Evolutionary conservation across 2,329 filamentous ascomycete species (phyloP).

Genomic region (Eutypa lata): DNA sequence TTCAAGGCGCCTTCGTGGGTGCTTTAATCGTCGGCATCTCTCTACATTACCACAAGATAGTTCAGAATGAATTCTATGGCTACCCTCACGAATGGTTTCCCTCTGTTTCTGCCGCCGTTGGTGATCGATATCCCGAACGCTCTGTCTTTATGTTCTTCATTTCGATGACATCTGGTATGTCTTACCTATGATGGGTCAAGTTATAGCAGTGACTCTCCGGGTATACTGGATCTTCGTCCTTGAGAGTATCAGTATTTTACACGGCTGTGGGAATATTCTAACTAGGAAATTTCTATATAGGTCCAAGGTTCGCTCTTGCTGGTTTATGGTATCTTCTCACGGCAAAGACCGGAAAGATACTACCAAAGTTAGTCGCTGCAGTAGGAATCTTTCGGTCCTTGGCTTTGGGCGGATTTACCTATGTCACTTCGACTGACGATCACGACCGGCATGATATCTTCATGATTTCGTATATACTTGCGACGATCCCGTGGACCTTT

Average conservation of each 20-base stretch:
- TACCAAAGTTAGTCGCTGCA: conserved; percentile 78
- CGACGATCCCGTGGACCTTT: conserved; percentile 90
- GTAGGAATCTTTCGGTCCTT: conserved; percentile 85
- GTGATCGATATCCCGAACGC: conserved; percentile 93
- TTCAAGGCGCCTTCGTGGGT: conserved; percentile 75
- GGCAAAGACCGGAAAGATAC: conserved; percentile 65
- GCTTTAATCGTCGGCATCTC: conserved; percentile 76
- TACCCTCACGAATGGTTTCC: conserved; percentile 97
- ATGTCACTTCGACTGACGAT: conserved; percentile 96
- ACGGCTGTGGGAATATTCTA: no score
- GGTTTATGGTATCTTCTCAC: conserved; percentile 91
- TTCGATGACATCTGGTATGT: conserved; percentile 81
- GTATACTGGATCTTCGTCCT: no score
- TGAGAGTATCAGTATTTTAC: no score
- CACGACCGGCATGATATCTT: conserved; percentile 99
- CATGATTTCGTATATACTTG: conserved; percentile 97
- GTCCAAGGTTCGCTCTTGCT: conserved; percentile 86
- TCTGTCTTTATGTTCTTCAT: conserved; percentile 98
- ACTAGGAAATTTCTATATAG: conserved; percentile 37
- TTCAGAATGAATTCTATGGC: conserved; percentile 93
- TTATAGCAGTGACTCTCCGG: no score
- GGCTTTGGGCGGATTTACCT: conserved; percentile 97
- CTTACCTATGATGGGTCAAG: not conserved
- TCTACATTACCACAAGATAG: conserved; percentile 95
- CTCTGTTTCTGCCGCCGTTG: conserved; percentile 93